Percentiles rank a stretch among this genome's conserved stretches.
Conservation (phyloP, 225 moss, liverwort and hornwort genomes). For the Straminergon stramineum region DNA sequence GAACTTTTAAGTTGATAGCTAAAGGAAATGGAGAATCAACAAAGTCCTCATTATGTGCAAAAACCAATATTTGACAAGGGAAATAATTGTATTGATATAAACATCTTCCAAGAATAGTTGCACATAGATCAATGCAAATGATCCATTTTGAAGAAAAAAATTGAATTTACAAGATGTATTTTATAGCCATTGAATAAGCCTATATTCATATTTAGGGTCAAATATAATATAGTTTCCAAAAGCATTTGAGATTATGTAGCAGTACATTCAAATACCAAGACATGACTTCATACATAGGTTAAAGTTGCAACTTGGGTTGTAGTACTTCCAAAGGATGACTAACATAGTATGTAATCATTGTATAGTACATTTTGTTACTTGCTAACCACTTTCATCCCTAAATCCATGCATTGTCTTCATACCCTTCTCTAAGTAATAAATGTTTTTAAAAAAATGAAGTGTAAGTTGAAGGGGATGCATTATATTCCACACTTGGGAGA, state of each 20-base stretch:
- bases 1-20: no score
- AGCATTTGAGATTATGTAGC: fast-evolving
- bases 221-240: not conserved
- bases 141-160: not conserved
- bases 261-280: not conserved
- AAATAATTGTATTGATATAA: not conserved
- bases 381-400: not conserved
- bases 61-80: no score
- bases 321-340: no score
- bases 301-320: fast-evolving
- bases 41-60: no score
- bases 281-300: fast-evolving
- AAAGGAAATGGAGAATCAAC: no score
- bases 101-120: not conserved
- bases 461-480: not conserved
- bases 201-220: not conserved
- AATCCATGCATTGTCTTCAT: not conserved
- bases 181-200: not conserved
- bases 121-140: fast-evolving
- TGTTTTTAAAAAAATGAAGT: fast-evolving
- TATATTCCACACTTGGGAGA: fast-evolving
- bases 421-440: fast-evolving
- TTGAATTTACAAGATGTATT: not conserved
- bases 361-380: not conserved
- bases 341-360: not conserved